Conservation (phyloP, 2,329 filamentous ascomycete species). For the Immersiporthe knoxdaviesiana region DNA sequence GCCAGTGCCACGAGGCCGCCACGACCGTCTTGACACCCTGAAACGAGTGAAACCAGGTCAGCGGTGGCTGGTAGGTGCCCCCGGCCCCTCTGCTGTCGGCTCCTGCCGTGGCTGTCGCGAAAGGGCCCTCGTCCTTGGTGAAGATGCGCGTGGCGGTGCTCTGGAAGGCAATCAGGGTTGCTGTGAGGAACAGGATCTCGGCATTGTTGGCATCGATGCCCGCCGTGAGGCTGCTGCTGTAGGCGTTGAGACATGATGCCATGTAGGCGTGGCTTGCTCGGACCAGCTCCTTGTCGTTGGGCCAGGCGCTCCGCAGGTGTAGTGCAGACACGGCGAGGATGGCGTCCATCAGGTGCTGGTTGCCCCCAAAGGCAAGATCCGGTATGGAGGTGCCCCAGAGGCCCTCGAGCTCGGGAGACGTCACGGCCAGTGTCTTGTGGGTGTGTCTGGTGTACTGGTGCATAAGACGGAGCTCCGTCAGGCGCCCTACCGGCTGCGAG, state of each 20-base stretch:
- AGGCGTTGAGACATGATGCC: constrained; percentile 64
- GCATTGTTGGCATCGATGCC: constrained; percentile 64
- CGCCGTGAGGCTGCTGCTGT: constrained; percentile 57
- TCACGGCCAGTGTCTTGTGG: constrained; percentile 61
- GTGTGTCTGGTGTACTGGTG: constrained; percentile 67
- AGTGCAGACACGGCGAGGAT: constrained; percentile 67
- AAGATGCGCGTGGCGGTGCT: constrained; percentile 66
- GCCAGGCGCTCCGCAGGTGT: constrained; percentile 60
- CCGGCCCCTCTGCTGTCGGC: constrained; percentile 31
- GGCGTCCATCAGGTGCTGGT: constrained; percentile 63
- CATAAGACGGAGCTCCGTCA: constrained; percentile 65
- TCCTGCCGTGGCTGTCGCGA: constrained; percentile 30
- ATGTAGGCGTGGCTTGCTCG: constrained; percentile 68
- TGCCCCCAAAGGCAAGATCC: constrained; percentile 61
- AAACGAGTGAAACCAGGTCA: constrained; percentile 69
- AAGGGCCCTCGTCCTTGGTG: constrained; percentile 53
- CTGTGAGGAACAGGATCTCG: constrained; percentile 65
- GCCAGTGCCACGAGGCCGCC: constrained; percentile 66
- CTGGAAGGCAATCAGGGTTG: constrained; percentile 68
- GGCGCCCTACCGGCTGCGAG: constrained; percentile 46
- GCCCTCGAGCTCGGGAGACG: constrained; percentile 53
- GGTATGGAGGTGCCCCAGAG: constrained; percentile 66
- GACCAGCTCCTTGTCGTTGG: constrained; percentile 62
- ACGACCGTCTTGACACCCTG: constrained; percentile 70
- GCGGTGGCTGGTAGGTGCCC: constrained; percentile 57